Percentiles rank a stretch among this genome's conserved stretches.
Evolutionary conservation across 1,139 yeast species (phyloP).

Genomic region (Magnusiomyces sp.): DNA sequence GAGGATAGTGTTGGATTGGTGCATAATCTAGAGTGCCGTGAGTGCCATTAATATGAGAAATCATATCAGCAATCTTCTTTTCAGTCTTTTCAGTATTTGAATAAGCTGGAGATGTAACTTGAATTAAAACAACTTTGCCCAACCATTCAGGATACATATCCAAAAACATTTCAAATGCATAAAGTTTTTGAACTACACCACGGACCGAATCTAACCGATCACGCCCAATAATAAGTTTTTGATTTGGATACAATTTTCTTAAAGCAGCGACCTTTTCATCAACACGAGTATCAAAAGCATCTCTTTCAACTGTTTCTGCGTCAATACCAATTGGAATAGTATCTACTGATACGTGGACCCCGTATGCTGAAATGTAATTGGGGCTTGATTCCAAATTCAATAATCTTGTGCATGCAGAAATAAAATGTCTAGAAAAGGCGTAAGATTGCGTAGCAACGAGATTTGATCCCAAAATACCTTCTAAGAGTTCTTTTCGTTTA

Average conservation of each 20-base stretch:
- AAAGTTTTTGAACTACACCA: constrained; percentile 92
- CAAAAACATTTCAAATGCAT: constrained; percentile 83
- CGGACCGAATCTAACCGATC: constrained; percentile 91
- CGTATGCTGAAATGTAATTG: constrained; percentile 63
- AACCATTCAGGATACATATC: constrained; percentile 91
- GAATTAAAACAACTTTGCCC: constrained; percentile 79
- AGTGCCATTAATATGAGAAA: constrained; percentile 69
- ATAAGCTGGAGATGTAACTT: constrained; percentile 77
- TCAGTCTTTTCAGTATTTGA: constrained; percentile 45
- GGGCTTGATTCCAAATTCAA: constrained; percentile 36
- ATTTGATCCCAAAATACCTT: constrained; percentile 88
- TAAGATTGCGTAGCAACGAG: constrained; percentile 78
- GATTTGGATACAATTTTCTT: constrained; percentile 58
- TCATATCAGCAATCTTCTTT: constrained; percentile 69
- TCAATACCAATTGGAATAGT: constrained; percentile 86
- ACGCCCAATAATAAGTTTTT: constrained; percentile 87
- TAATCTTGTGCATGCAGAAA: constrained; percentile 58
- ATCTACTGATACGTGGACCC: constrained; percentile 63
- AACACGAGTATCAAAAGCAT: constrained; percentile 38
- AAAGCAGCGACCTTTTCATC: constrained; percentile 42
- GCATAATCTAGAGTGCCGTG: constrained; percentile 52
- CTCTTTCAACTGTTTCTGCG: constrained; percentile 45
- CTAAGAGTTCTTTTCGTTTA: constrained; percentile 69
- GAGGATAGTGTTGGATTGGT: constrained; percentile 77
- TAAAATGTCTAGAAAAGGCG: constrained; percentile 81